phyloP scores from a whole-genome alignment of 1,139 yeast species.

The Zygosaccharomyces pseudobailii region DNA sequence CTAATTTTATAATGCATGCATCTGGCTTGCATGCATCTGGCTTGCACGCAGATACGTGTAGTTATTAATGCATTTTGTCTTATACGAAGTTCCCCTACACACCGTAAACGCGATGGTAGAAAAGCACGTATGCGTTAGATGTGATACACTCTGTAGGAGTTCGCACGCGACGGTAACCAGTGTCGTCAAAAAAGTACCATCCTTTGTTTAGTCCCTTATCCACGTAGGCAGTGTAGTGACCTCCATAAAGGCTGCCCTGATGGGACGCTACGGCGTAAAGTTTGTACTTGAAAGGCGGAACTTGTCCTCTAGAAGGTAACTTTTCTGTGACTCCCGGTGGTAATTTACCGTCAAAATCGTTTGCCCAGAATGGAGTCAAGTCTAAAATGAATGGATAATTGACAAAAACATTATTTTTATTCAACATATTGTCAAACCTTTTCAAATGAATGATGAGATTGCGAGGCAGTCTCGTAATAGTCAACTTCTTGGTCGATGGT shows the following conservation, averaged over 20 bases:
- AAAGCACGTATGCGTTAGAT: constrained; percentile 69
- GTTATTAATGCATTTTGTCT: no score
- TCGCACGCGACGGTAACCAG: constrained; percentile 27
- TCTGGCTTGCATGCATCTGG: not conserved
- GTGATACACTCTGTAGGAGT: constrained; percentile 31
- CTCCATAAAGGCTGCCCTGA: constrained; percentile 74
- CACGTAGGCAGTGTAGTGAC: constrained; percentile 88
- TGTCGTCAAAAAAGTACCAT: constrained; percentile 35
- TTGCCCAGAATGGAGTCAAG: constrained; percentile 79
- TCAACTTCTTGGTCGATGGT: constrained; percentile 61
- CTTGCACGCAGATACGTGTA: no score
- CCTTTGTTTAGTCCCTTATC: constrained; percentile 50
- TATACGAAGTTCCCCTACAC: constrained; percentile 4
- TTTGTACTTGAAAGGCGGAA: constrained; percentile 73
- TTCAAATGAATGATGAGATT: constrained; percentile 73
- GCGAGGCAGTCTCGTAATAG: constrained; percentile 68
- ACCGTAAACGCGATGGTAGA: constrained; percentile 42
- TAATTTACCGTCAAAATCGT: constrained; percentile 35
- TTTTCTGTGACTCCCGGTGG: constrained; percentile 36
- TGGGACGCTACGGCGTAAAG: constrained; percentile 89
- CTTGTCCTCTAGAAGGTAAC: constrained; percentile 69
- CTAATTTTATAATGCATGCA: not conserved
- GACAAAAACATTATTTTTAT: constrained; percentile 37
- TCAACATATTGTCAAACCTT: constrained; percentile 52
- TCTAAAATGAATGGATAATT: constrained; percentile 49